Conservation (phyloP, 805 yeast species). For the Wickerhamomyces bisporus region DNA sequence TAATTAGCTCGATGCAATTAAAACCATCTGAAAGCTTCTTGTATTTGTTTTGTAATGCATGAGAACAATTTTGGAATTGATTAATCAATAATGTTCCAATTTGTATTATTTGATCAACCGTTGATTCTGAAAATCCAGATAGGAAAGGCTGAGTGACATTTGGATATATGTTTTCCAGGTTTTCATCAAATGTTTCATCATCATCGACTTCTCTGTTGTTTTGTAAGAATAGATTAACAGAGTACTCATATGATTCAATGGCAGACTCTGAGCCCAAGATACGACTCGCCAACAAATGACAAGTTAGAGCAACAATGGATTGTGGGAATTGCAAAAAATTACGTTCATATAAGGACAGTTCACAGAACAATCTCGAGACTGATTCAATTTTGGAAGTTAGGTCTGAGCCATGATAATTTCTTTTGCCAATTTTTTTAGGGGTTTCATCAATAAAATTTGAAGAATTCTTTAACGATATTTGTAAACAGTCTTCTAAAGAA, state of each 20-base stretch:
- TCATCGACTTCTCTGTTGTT: conserved; percentile 15
- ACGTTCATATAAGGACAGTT: conserved; percentile 46
- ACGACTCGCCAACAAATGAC: conserved; percentile 46
- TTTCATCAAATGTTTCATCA: conserved; percentile 22
- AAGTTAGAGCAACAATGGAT: conserved; percentile 43
- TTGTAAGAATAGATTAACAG: conserved; percentile 10
- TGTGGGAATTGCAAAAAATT: conserved; percentile 40
- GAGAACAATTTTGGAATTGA: conserved; percentile 15
- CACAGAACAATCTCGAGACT: conserved; percentile 48
- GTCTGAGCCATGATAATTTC: conserved; percentile 10
- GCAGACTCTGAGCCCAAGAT: conserved; percentile 33
- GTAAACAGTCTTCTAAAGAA: conserved; percentile 25
- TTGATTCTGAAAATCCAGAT: conserved; percentile 18
- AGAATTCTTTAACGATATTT: conserved; percentile 14
- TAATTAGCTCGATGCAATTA: conserved; percentile 28
- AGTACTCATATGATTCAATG: conserved; percentile 14
- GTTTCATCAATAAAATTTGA: conserved; percentile 11
- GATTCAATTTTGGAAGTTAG: conserved; percentile 9
- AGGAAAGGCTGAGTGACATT: conserved; percentile 20
- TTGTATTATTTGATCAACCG: conserved; percentile 12
- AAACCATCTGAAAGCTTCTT: conserved; percentile 6
- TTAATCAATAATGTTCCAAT: conserved; percentile 13
- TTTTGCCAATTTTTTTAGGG: conserved; percentile 15
- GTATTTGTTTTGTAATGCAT: conserved; percentile 21
- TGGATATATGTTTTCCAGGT: conserved; percentile 21